Evolutionary conservation across 1,284 basidiomycete genomes (phyloP).

Genomic region (Trametes versicolor): DNA sequence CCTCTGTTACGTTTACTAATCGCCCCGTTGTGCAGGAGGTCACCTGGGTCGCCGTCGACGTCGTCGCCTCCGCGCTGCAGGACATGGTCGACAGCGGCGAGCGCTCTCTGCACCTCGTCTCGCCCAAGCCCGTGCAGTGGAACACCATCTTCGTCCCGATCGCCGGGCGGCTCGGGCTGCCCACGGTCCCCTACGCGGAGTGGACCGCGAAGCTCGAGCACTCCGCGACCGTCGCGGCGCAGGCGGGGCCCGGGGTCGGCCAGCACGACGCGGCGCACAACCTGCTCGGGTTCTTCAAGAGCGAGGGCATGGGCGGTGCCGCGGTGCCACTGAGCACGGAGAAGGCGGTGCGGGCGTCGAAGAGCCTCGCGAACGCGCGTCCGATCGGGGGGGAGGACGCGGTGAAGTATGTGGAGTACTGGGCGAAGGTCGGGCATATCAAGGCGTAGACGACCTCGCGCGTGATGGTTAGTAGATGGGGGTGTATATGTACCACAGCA

Average conservation of each 20-base stretch:
- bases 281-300: conserved; percentile 27
- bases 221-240: conserved; percentile 12
- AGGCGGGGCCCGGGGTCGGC: conserved; percentile 14
- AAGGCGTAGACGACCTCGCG: conserved; percentile 10
- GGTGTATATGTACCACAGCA: too few relatives aligned
- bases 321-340: conserved; percentile 30
- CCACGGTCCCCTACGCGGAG: conserved; percentile 38
- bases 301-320: conserved; percentile 30
- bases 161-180: conserved; percentile 34
- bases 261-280: conserved; percentile 26
- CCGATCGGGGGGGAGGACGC: conserved; percentile 32
- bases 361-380: conserved; percentile 21
- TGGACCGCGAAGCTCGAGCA: conserved; percentile 35
- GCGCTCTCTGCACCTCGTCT: conserved; percentile 41
- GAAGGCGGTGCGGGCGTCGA: conserved; percentile 28
- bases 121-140: conserved; percentile 41
- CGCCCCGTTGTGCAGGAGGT: conserved; percentile 13
- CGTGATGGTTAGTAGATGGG: too few relatives aligned
- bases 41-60: conserved; percentile 37
- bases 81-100: conserved; percentile 35
- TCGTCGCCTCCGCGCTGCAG: conserved; percentile 34
- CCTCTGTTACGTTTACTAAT: too few relatives aligned
- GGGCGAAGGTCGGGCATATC: conserved; percentile 30
- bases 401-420: conserved; percentile 31
- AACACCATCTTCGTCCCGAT: conserved; percentile 29